Conservation (phyloP, 1,284 basidiomycete genomes). For the Pisolithus thermaeus region DNA sequence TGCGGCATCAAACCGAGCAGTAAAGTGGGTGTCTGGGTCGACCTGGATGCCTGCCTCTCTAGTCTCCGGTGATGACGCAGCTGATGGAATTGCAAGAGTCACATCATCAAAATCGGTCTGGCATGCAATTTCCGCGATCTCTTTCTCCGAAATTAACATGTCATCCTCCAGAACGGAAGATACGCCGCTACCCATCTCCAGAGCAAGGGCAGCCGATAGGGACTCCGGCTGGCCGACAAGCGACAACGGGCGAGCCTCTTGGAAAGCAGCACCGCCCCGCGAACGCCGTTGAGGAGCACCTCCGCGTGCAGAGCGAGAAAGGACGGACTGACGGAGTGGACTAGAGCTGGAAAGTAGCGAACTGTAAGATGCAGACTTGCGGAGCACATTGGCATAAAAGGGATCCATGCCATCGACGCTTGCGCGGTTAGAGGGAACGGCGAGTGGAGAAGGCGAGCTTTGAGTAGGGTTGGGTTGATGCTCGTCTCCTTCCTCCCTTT, state of each 20-base stretch:
- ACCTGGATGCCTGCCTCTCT: constrained; percentile 30
- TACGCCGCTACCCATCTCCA: constrained; percentile 57
- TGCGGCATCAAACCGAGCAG: background rate
- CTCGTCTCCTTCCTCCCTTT: constrained; percentile 36
- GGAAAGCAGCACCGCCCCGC: constrained; percentile 59
- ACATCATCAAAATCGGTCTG: constrained; percentile 46
- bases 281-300: constrained; percentile 45
- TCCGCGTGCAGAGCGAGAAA: constrained; percentile 44
- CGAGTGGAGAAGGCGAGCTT: constrained; percentile 35
- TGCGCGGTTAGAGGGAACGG: constrained; percentile 46
- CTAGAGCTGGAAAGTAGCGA: constrained; percentile 45
- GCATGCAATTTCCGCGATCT: constrained; percentile 56
- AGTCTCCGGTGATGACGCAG: constrained; percentile 24
- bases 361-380: constrained; percentile 50
- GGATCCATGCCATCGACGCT: constrained; percentile 85
- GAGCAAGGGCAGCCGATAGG: constrained; percentile 39
- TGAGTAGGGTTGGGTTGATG: constrained; percentile 33
- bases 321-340: constrained; percentile 50
- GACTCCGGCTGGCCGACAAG: constrained; percentile 64
- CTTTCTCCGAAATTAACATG: constrained; percentile 32
- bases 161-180: constrained; percentile 37
- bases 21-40: constrained; percentile 19
- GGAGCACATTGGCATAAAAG: constrained; percentile 69
- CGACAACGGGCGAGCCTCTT: constrained; percentile 60
- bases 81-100: constrained; percentile 22